Base-by-base conservation (phyloP, 805 yeast genomes). In the Ogataea haglerorum region DNA sequence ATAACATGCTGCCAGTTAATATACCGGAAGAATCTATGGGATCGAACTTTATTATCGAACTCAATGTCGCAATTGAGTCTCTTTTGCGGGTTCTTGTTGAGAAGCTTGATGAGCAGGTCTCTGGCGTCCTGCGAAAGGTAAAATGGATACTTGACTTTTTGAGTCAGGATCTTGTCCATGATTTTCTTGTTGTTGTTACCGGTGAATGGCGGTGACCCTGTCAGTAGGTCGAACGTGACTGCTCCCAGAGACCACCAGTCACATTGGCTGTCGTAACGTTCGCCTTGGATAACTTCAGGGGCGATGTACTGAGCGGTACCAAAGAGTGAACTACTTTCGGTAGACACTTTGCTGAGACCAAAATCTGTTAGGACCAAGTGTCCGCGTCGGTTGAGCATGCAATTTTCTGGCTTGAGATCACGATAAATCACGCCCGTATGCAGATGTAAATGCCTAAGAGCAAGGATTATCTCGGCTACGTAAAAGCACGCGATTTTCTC, bases 161-260 rank as follows among this genome's bases (percentile, higher is more conserved):
- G 85, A 16, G 73, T 64, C 38, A 82, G 73, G 22, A 88, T 82
- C 58, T 86, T 88, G 47, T 83, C 86, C 65, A 84, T 72, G 22
- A 88, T 85, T 32, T 73, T 75, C 57, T 83, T 82, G 54, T 84
- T 82, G 53, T 83, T 85, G 40, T 75, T 81, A 3, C 96, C 96
- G 0, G 93, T 84, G 61, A 85, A 87, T 1, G 96, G 96, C 0
- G 96, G 95, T 34, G 80, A 72, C 0, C 96, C 96, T 0, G 90
- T 82, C 36, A 88, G 67, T 74, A 88, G 73, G 58, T 89, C 95
- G 53, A 67, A 85, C 35, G 82, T 66, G 6, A 88, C 82, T 34
- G 95, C 84, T 0, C 96, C 96, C 24, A 89, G 64, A 0, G 95
- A 86, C 88, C 95, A 88, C 85, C 95, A 87, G 60, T 88, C 96